Conservation (phyloP, 371 early-diverging fungal species). For the Apophysomyces ossiformis region DNA sequence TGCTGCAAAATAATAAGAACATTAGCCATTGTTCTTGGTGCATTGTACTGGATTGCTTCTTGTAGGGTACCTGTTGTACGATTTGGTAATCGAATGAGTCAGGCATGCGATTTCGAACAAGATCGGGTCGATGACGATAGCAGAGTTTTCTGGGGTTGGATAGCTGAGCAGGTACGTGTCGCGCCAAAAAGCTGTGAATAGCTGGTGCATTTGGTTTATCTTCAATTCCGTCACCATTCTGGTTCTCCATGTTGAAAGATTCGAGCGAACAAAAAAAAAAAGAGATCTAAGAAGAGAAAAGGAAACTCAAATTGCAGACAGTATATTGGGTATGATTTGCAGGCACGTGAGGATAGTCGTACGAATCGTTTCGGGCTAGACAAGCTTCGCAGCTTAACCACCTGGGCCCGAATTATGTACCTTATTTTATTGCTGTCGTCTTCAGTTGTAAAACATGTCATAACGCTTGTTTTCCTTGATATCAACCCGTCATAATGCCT, state of each 20-base stretch:
- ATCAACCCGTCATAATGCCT: too few relatives aligned
- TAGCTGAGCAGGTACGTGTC: conserved; percentile 49
- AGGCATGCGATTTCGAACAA: conserved; percentile 29
- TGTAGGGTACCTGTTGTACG: conserved; percentile 25
- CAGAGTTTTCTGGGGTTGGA: conserved; percentile 34
- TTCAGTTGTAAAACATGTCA: too few relatives aligned
- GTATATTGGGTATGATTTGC: neutral
- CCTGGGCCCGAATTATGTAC: too few relatives aligned
- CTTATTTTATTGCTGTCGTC: too few relatives aligned
- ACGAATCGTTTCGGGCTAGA: too few relatives aligned
- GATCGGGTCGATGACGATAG: conserved; percentile 40
- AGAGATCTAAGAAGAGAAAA: neutral
- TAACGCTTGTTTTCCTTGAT: too few relatives aligned
- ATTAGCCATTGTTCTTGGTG: conserved; percentile 4
- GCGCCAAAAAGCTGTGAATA: conserved; percentile 42
- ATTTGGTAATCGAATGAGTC: conserved; percentile 27
- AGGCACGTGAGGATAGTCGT: too few relatives aligned
- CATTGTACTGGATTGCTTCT: too few relatives aligned
- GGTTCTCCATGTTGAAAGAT: neutral
- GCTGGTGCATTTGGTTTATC: conserved; percentile 18
- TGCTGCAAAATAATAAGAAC: conserved; percentile 26
- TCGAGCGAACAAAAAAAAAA: neutral
- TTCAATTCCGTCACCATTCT: conserved; percentile 7
- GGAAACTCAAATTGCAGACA: neutral
- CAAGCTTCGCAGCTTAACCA: too few relatives aligned